Evolutionary conservation across 768 basidiomycete species (phyloP).

Genomic region (Pisolithus microcarpus): DNA sequence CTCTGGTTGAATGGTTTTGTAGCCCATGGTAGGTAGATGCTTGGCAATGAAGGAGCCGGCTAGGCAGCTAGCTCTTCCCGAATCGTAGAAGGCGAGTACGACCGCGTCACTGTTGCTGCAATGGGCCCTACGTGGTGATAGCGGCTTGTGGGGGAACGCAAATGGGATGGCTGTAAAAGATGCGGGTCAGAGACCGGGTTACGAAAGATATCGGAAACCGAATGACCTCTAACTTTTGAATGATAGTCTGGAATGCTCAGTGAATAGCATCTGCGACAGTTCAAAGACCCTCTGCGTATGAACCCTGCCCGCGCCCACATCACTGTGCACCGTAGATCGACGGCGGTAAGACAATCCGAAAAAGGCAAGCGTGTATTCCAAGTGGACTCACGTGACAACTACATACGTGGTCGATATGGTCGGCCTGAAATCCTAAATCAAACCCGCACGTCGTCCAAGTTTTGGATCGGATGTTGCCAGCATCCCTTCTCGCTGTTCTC

Average conservation of each 20-base stretch:
- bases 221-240: constrained; percentile 35
- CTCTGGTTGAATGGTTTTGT: constrained; percentile 36
- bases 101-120: constrained; percentile 23
- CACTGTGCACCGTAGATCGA: no score
- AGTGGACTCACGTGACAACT: no score
- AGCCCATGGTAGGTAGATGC: constrained; percentile 32
- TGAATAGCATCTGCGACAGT: constrained; percentile 15
- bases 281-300: background rate
- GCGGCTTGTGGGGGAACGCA: constrained; percentile 39
- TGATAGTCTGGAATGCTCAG: constrained; percentile 18
- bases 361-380: no score
- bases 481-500: constrained; percentile 25
- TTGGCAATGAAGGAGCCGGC: constrained; percentile 29
- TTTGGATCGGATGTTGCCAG: constrained; percentile 15
- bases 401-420: constrained; percentile 19
- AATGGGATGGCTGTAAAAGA: constrained; percentile 44
- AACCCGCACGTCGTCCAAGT: background rate
- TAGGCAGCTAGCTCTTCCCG: constrained; percentile 17
- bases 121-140: constrained; percentile 29
- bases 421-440: constrained; percentile 2
- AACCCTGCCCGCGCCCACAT: constrained; percentile 15
- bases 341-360: no score
- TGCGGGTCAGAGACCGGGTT: constrained; percentile 5
- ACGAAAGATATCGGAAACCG: background rate
- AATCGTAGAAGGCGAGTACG: constrained; percentile 8